Base-by-base conservation (phyloP, 768 basidiomycete species). In the Lentinula raphanica region DNA sequence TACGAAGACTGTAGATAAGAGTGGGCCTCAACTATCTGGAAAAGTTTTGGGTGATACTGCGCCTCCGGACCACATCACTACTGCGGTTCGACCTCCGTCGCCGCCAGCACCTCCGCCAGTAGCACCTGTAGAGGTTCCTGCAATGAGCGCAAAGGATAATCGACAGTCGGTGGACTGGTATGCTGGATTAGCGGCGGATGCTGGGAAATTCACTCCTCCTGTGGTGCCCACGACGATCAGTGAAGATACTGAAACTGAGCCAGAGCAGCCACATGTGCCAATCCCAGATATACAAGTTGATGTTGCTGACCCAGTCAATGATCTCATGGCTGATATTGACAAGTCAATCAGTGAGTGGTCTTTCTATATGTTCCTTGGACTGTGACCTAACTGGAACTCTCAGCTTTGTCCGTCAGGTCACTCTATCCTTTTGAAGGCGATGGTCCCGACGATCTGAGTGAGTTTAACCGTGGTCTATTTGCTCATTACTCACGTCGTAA, bases 151-250 rank as follows among this genome's bases (percentile, higher is more conserved):
- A 48, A 66, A 78, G 32, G 79, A 72, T 56, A 82, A 88, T 64
- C 77, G 86, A 59, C 88, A 94, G 69, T 88, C 87, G 6, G 88
- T 96, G 3, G 94, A 93, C 65, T 98, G 95, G 95, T 94, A 92
- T 67, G 82, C 86, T 51, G 88, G 87, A 31, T 78, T 96, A 12
- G 94, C 95, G 12, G 89, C 88, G 38, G 87, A 96, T 73, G 74
- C 74, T 36, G 80, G 77, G 19, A 35, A 66, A 67, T 40, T 63
- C 21, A 66, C 66, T 45, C 65, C 74, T 29, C 74, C 71, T 54
- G 73, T 69, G 48, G 67, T 87, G 63, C 79, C 85, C 35, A 71
- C 81, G 25, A 86, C 80, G 39, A 69, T 61, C 5, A 85, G 86
- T 59, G 90, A 87, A 58, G 82, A 83, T 1, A 36, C 25, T 8